phyloP scores from a whole-genome alignment of 495 filamentous ascomycete species.

The Aspergillus ellipticus region DNA sequence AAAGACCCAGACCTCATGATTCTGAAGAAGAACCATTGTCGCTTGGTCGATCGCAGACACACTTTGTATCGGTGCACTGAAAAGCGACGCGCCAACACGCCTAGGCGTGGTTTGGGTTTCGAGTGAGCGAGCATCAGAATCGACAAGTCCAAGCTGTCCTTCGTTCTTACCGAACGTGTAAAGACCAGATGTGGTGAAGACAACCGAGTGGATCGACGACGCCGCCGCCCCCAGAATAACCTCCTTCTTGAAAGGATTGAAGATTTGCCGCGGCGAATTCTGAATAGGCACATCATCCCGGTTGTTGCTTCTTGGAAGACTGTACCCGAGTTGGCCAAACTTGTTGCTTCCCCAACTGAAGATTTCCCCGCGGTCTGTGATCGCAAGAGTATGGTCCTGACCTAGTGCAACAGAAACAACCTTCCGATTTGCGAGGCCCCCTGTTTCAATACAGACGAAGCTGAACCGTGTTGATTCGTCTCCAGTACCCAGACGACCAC shows the following conservation, averaged over 20 bases:
- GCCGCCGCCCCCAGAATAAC: constrained; percentile 76
- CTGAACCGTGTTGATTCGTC: constrained; percentile 83
- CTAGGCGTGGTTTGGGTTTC: constrained; percentile 77
- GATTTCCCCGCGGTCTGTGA: constrained; percentile 75
- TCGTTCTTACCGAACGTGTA: constrained; percentile 97
- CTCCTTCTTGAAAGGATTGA: constrained; percentile 86
- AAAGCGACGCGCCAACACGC: constrained; percentile 82
- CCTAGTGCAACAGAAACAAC: constrained; percentile 74
- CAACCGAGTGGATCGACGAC: constrained; percentile 89
- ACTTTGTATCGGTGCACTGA: constrained; percentile 70
- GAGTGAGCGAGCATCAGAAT: constrained; percentile 88
- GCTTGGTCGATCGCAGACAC: constrained; percentile 89
- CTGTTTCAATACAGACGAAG: constrained; percentile 74
- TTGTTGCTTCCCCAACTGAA: constrained; percentile 93
- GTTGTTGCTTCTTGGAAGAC: constrained; percentile 50
- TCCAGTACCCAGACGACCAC: constrained; percentile 85
- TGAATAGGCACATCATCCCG: constrained; percentile 75
- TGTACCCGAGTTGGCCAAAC: constrained; percentile 82
- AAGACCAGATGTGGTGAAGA: constrained; percentile 73
- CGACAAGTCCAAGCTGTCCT: constrained; percentile 89
- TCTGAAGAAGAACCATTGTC: constrained; percentile 79
- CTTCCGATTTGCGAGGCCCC: constrained; percentile 64
- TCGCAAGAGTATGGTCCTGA: constrained; percentile 84
- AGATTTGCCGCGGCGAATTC: constrained; percentile 78
- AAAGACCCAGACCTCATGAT: constrained; percentile 86